Conservation (phyloP, 805 yeast genomes). For the Kregervanrija delftensis region DNA sequence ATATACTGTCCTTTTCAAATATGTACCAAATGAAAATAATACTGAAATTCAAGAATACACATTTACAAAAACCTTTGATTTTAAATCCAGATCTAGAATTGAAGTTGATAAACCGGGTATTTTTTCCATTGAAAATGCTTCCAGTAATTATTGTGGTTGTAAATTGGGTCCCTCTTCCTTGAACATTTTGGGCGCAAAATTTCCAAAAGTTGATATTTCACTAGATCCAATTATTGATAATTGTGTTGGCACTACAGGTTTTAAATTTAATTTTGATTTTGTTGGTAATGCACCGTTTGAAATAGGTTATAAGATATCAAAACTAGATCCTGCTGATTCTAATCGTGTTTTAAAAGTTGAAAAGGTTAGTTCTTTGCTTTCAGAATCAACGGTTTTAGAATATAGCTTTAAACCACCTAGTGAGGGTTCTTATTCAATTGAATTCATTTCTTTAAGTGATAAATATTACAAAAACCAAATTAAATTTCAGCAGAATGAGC, state of each 20-base stretch:
- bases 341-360: conserved; percentile 17
- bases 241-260: conserved; percentile 90
- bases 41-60: conserved; percentile 2
- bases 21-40: conserved; percentile 22
- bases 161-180: conserved; percentile 52
- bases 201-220: conserved; percentile 35
- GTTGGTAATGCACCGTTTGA: conserved; percentile 80
- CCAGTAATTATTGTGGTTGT: conserved; percentile 63
- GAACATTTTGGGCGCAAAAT: conserved; percentile 33
- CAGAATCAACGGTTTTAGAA: conserved; percentile 28
- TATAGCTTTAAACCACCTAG: conserved; percentile 68
- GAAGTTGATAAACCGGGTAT: conserved; percentile 54
- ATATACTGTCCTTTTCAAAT: conserved; percentile 31
- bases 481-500: conserved; percentile 30
- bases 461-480: conserved; percentile 40
- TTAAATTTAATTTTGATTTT: conserved; percentile 59
- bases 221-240: conserved; percentile 68
- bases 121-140: conserved; percentile 48
- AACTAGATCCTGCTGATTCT: conserved; percentile 34
- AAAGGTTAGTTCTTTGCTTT: conserved; percentile 24
- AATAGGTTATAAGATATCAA: conserved; percentile 55
- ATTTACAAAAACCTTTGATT: conserved; percentile 23
- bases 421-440: conserved; percentile 78
- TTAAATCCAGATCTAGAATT: conserved; percentile 24
- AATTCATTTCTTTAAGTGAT: conserved; percentile 59